Conservation (phyloP, 2,329 filamentous ascomycete genomes). For the Lecanicillium sp. region DNA sequence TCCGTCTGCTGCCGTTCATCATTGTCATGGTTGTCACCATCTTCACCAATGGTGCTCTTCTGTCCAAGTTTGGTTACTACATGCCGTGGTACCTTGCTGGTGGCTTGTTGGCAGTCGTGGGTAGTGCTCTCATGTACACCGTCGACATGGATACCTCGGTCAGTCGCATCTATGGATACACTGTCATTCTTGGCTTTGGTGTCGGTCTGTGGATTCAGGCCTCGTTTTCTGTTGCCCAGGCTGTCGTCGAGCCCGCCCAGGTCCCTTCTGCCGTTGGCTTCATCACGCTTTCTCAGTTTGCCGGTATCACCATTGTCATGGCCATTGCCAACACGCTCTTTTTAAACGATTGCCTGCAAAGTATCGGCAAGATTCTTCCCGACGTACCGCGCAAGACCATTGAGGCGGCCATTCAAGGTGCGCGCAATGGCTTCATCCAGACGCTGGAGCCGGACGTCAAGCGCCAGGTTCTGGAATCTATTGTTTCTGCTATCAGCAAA, state of each 20-base stretch:
- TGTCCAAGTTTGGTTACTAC: conserved; percentile 32
- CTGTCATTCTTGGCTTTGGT: conserved; percentile 34
- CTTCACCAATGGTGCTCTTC: conserved; percentile 28
- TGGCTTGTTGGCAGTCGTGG: conserved; percentile 28
- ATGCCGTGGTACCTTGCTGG: conserved; percentile 34
- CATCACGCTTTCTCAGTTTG: conserved; percentile 29
- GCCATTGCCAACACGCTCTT: conserved; percentile 30
- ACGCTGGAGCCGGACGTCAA: conserved; percentile 16
- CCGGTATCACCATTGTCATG: conserved; percentile 27
- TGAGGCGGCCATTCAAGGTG: conserved; percentile 21
- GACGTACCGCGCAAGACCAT: conserved; percentile 20
- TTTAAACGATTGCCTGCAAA: conserved; percentile 21
- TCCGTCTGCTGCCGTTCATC: conserved; percentile 35
- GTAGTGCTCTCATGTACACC: conserved; percentile 23
- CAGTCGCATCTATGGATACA: conserved; percentile 27
- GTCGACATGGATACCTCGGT: conserved; percentile 11
- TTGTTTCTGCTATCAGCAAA: conserved; percentile 19
- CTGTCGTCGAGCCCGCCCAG: conserved; percentile 23
- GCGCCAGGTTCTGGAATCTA: conserved; percentile 20
- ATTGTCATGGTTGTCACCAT: conserved; percentile 28
- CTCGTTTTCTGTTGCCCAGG: conserved; percentile 29
- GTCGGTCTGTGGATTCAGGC: conserved; percentile 30
- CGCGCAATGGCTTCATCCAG: conserved; percentile 12
- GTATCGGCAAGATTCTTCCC: conserved; percentile 17
- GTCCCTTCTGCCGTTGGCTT: conserved; percentile 28